Conservation (phyloP, 306 rosid species). For the Malus sylvestris region DNA sequence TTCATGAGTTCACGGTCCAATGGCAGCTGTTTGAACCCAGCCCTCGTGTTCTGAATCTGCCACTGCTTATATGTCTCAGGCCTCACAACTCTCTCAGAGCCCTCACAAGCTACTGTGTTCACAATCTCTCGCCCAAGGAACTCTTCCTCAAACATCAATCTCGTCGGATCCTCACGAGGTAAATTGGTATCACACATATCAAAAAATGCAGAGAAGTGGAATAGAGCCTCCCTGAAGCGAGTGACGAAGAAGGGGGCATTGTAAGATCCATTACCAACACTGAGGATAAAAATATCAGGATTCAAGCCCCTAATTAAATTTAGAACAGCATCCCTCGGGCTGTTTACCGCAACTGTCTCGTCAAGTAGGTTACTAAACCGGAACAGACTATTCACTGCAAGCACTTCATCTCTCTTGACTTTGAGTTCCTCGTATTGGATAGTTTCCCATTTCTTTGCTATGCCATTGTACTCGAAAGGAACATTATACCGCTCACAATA, state of each 20-base stretch:
- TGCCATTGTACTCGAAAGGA: constrained; percentile 47
- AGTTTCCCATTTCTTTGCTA: constrained; percentile 62
- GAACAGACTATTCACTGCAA: constrained; percentile 40
- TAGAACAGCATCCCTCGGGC: constrained; percentile 58
- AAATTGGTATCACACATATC: constrained; percentile 45
- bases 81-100: constrained; percentile 50
- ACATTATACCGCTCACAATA: constrained; percentile 28
- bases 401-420: constrained; percentile 35
- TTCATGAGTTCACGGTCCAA: constrained; percentile 35
- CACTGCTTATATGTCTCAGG: constrained; percentile 69
- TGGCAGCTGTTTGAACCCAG: constrained; percentile 47
- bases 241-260: constrained; percentile 58
- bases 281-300: constrained; percentile 42
- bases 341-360: constrained; percentile 43
- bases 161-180: constrained; percentile 33
- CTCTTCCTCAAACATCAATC: constrained; percentile 53
- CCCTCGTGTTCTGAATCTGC: constrained; percentile 45
- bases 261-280: constrained; percentile 40
- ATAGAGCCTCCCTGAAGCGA: constrained; percentile 63
- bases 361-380: constrained; percentile 48
- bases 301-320: constrained; percentile 35
- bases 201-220: constrained; percentile 50
- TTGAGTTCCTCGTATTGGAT: constrained; percentile 46
- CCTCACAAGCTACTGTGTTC: constrained; percentile 62
- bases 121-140: constrained; percentile 42